These are phyloP conservation scores for Hymenoscyphus infarciens DNA, from an alignment of 2,329 filamentous ascomycete species.

Conservation along the genomic window DNA sequence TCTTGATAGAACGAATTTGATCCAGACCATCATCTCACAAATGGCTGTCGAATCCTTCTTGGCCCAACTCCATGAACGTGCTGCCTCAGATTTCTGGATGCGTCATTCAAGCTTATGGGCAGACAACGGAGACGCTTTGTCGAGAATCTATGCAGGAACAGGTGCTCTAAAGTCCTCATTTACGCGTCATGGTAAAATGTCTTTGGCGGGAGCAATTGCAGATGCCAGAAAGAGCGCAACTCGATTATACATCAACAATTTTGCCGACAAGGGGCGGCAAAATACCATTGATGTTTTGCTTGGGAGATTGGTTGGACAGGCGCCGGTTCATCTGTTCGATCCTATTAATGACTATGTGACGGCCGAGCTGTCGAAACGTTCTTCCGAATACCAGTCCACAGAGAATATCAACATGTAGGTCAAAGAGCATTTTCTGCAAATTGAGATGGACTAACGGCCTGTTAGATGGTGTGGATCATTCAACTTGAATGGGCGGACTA, in stretches of 20 bases:
- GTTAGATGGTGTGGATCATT: constrained; percentile 71
- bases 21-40: constrained; percentile 92
- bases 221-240: constrained; percentile 94
- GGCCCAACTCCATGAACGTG: constrained; percentile 63
- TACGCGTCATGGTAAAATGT: constrained; percentile 93
- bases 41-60: constrained; percentile 89
- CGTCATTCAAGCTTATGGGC: constrained; percentile 93
- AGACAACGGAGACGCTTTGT: constrained; percentile 91
- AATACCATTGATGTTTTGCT: constrained; percentile 93
- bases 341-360: constrained; percentile 90
- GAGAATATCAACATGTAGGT: constrained; percentile 65
- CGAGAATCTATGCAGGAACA: constrained; percentile 93
- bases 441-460: constrained; percentile 2
- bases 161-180: constrained; percentile 95
- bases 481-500: constrained; percentile 86
- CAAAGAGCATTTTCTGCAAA: no score
- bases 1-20: constrained; percentile 89
- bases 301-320: constrained; percentile 78
- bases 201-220: constrained; percentile 85
- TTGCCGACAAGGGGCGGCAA: constrained; percentile 87
- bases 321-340: constrained; percentile 82
- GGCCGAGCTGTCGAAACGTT: constrained; percentile 65
- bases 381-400: constrained; percentile 70
- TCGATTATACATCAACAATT: constrained; percentile 95
- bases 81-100: constrained; percentile 81